Base-by-base conservation (phyloP, 2,329 filamentous ascomycete species). In the Cladosporium colombiae region DNA sequence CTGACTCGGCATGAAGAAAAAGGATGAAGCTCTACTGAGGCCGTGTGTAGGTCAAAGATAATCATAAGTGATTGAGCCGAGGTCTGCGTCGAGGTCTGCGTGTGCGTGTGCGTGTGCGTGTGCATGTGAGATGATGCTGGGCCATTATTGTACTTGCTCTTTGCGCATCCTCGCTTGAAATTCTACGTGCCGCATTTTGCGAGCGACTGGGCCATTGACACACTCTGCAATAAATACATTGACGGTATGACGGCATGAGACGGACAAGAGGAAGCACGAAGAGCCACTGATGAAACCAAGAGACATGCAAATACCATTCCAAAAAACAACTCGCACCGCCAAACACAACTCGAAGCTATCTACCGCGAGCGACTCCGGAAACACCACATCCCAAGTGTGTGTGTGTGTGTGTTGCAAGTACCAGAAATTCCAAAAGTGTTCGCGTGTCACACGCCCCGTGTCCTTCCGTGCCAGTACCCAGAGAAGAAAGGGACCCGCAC, bases 271-370 rank as follows among this genome's bases (percentile, higher is more conserved):
- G 37, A 44, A n/a, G 7, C 37, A n/a, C 16, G 37, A 44, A 44
- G 35, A 18, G 1, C 14, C 7, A 13, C 6, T 40, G 5, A 40
- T 18, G 6, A 18, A 4, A 49, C 49, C 49, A 27, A 52, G 4
- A 18, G 23, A 29, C 23, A 52, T 52, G 23, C 49, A 46, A 13
- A 29, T 52, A 14, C 14, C 49, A 52, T 52, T 55, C 27, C 52
- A 21, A 29, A 33, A 53, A 18, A 31, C 31, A 14, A 4, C n/a
- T 33, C 31, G 27, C 8, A 23, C 49, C 23, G 14, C 23, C 11
- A 29, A 46, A 2, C 40, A 13, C 16, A 18, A 55, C 52, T 55
- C 52, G 52, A 55, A 55, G 52, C 52, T 55, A 55, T 55, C 52
- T 55, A 33, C 52, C 31, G 31, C 52, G 52, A 55, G 52, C 52